Conservation (phyloP, 2,329 filamentous ascomycete genomes). For the Pseudogymnoascus sp. region DNA sequence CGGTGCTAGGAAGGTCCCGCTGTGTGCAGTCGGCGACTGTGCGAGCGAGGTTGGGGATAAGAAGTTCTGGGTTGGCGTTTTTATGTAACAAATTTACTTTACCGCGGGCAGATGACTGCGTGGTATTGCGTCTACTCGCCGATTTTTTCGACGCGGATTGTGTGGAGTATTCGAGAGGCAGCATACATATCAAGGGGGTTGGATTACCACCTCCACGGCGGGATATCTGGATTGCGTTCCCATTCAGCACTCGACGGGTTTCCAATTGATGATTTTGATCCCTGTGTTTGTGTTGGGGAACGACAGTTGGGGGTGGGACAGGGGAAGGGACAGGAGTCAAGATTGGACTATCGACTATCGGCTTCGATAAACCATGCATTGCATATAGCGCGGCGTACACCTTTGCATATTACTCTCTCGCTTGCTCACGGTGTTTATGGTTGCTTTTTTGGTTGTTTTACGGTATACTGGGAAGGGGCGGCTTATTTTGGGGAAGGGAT, state of each 20-base stretch:
- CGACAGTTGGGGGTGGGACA: neutral
- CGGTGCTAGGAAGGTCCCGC: conserved; percentile 15
- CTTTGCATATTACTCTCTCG: neutral
- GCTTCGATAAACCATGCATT: neutral
- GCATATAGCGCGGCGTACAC: conserved; percentile 6
- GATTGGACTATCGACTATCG: neutral
- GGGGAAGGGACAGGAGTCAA: neutral
- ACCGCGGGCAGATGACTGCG: neutral
- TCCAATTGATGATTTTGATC: neutral
- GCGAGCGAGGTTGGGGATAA: conserved; percentile 45
- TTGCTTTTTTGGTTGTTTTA: neutral
- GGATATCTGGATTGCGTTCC: neutral
- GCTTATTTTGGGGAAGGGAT: neutral
- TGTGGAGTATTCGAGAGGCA: neutral
- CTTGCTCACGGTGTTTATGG: conserved; percentile 1
- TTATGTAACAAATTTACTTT: conserved; percentile 24
- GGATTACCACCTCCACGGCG: neutral
- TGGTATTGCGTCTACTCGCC: neutral
- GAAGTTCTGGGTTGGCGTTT: conserved; percentile 54
- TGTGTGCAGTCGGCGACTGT: conserved; percentile 52
- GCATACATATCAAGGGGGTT: neutral
- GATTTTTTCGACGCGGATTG: neutral
- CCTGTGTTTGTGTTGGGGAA: neutral
- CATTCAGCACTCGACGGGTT: neutral
- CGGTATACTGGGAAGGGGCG: neutral